Base-by-base conservation (phyloP, 2,329 filamentous ascomycete species). In the Cylindrodendrum hubeiense region DNA sequence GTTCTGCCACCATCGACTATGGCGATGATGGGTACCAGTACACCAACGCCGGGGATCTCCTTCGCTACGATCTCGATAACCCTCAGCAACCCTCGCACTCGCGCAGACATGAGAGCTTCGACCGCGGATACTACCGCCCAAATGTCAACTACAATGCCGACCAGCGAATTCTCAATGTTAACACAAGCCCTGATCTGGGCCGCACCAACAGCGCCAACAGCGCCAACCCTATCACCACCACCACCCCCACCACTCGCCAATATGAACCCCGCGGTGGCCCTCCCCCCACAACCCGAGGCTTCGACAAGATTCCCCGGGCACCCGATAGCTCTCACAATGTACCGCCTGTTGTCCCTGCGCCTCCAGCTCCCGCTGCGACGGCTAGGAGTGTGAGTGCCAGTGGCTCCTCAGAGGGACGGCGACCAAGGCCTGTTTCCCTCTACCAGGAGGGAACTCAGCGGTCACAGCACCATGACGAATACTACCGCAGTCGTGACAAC, bases 281-380 rank as follows among this genome's bases (percentile, higher is more conserved):
- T 2, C 92, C 92, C 10, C 90, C 90, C 5, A 88, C 90, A 5
- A 92, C 89, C 3, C 84, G 91, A 70, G 91, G 90, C 0, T 89
- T 94, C 68, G 91, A 93, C 71, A 92, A 89, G 78, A 87, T 93
- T 67, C 87, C 87, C 70, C 82, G 86, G 62, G 50, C 80, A 34
- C 72, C 67, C 7, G 88, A 87, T 66, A 85, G 87, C 24, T 79
- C 85, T 43, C 70, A 77, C 9, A 75, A 79, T 6, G 78, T 85
- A 15, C 81, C 83, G 0, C 82, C 84, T 8, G 72, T 79, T 26
- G 82, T 78, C n/a, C 79, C 82, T 4, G 74, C 79, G 15, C 76
- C 80, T 5, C 79, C 81, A 4, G 77, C 82, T 24, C 72, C 80
- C 13, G 70, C 68, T 47, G 71, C 21, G 69, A 75, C 58, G 22